Base-by-base conservation (phyloP, 106 monocot species). In the Triglochin maritima region DNA sequence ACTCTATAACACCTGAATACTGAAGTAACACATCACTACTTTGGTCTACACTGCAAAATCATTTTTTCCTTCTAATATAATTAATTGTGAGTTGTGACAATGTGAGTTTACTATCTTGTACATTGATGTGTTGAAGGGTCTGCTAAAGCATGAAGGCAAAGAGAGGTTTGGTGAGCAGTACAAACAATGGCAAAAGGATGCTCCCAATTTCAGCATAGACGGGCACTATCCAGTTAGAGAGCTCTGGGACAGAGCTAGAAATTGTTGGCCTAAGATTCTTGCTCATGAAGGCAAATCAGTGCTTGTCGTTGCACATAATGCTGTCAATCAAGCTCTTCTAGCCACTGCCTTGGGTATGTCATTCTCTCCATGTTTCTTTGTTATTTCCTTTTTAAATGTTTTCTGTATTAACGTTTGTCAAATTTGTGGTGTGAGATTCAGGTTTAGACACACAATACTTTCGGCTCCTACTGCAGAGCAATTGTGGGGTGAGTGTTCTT, bases 281-380 rank as follows among this genome's bases (percentile, higher is more conserved):
- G 80, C 73, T 64, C 86, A 91, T 67, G 65, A 80, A 53, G 88
- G 83, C 8, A 88, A 78, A 56, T 91, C 96, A 4, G 90, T 96
- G 60, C 87, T 95, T 75, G 85, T 95, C 60, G 94, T 95, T 70
- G 94, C 94, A 60, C 94, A 94, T 54, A 94, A 94, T 81, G 94
- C 94, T 10, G 89, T 94, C 17, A 94, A 94, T 70, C 94, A 94
- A 73, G 94, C 94, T 58, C 84, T 94, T 60, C 79, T 95, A 64
- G 87, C 90, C 60, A 80, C 90, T 47, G 85, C 95, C 7, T 57
- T 95, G 63, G 87, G 95, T 90, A 63, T 57, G 11, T 49, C 17
- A 47, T 44, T 48, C 6, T 54, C n/a, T 12, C 29, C 46, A 44
- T 52, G 29, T 17, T 16, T 76, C 52, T 5, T 50, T 2, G 49